Evolutionary conservation across 108 stramenopile species (phyloP), one percentile per base, ranked within the genome.

Genomic region (Stephanodiscus minutulus): DNA sequence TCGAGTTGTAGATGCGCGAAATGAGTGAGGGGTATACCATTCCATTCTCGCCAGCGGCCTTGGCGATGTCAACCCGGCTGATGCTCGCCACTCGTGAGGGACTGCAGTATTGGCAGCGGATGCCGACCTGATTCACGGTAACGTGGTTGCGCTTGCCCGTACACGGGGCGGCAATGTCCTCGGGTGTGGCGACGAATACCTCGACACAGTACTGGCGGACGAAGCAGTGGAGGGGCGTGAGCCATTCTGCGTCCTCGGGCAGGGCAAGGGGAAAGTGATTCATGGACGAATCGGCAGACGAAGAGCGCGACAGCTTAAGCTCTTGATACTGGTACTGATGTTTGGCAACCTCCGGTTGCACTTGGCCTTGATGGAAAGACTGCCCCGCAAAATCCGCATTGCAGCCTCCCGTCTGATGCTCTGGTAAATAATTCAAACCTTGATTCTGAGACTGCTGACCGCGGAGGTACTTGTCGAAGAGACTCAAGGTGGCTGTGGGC

Each of bases 161-260:
- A 73, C 85, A 85, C 7, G 92, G 92, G 17, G 88, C 80, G 22
- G 87, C 85, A 33, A 93, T 86, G 50, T 93, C 90, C 22, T 72
- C 70, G 47, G 81, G 53, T 5, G 87, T 78, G 22, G 92, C 92
- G 13, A 85, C 79, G 61, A 93, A 93, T 7, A 88, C 86, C 64
- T 93, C 86, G 1, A 88, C 89, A 29, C 89, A 90, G 60, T 93
- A 83, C 12, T 61, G 63, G 25, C 92, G 88, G 20, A 93, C 87
- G 54, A 93, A 93, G 66, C 92, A 93, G 66, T 93, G 89, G 49
- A 93, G 79, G 21, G 90, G 90, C 1, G 92, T 93, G 17, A 93
- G 75, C 88, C 88, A 93, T 17, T 89, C 85, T 22, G 86, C 86
- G 64, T 93, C 92, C 20, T 76, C 64, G 22, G 76, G 64, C 79